Conservation (phyloP, 176 grass and related monocot species). For the Oryza punctata region DNA sequence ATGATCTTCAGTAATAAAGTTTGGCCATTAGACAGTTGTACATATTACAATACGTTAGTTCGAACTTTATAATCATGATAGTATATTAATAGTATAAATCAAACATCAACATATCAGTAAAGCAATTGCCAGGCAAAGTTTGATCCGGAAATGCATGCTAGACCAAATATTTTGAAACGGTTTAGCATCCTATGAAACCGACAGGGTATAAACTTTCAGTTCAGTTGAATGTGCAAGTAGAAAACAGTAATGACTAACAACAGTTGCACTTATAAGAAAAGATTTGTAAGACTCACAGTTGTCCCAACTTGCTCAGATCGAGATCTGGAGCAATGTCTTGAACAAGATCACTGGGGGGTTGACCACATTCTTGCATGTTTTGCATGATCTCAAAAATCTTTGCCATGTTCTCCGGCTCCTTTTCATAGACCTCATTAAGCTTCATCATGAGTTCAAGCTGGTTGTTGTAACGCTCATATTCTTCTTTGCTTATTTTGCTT, state of each 20-base stretch:
- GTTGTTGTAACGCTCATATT: slow-evolving; percentile 62
- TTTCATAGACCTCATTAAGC: slow-evolving; percentile 89
- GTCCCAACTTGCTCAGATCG: slow-evolving; percentile 77
- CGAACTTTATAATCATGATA: slow-evolving; percentile 2
- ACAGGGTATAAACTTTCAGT: not conserved
- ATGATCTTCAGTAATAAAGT: slow-evolving; percentile 10
- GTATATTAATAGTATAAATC: not conserved
- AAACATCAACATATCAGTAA: not conserved
- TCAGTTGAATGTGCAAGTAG: not conserved
- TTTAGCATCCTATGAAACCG: not conserved
- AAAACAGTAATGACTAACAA: slow-evolving; percentile 1
- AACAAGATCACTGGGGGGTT: slow-evolving; percentile 91
- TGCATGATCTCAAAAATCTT: slow-evolving; percentile 95
- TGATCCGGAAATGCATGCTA: not conserved
- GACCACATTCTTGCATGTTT: slow-evolving; percentile 97
- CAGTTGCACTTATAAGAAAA: slow-evolving; percentile 2
- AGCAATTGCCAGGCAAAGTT: not conserved
- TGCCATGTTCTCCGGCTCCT: slow-evolving; percentile 74
- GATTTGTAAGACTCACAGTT: slow-evolving; percentile 66
- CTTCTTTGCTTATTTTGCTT: slow-evolving; percentile 70
- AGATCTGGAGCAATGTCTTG: slow-evolving; percentile 86
- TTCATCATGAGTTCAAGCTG: slow-evolving; percentile 82
- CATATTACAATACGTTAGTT: not conserved
- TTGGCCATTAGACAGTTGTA: not conserved
- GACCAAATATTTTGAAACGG: not conserved